A percentile compares a stretch with the other conserved stretches of the same genome.
Evolutionary conservation across 805 yeast genomes (phyloP).

Genomic region (Ogataea angusta): DNA sequence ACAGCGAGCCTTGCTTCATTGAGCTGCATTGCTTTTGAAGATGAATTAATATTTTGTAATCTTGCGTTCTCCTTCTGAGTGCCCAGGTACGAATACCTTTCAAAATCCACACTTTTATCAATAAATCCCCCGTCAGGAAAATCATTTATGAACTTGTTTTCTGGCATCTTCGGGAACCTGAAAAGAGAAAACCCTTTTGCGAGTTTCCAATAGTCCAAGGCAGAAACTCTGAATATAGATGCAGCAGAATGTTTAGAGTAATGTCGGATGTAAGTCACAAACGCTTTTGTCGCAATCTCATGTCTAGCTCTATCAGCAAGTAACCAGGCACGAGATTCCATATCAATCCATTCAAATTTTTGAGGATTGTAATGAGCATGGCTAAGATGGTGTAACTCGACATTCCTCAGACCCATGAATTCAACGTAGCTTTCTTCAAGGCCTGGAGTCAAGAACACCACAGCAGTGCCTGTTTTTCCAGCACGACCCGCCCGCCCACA

Average conservation of each 20-base stretch:
- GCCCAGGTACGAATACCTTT: constrained; percentile 62
- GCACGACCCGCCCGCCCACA: constrained; percentile 97
- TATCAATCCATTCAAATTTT: constrained; percentile 26
- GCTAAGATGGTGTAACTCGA: constrained; percentile 31
- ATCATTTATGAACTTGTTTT: constrained; percentile 50
- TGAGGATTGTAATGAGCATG: constrained; percentile 10
- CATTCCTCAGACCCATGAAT: constrained; percentile 71
- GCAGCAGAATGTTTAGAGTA: constrained; percentile 86
- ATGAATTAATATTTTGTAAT: constrained; percentile 15
- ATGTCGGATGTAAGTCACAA: constrained; percentile 77
- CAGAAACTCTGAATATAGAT: constrained; percentile 76
- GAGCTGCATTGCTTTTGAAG: no score
- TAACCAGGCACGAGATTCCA: constrained; percentile 49
- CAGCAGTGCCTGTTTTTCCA: constrained; percentile 74
- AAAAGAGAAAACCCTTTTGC: constrained; percentile 78
- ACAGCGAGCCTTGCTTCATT: not conserved
- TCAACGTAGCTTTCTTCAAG: constrained; percentile 80
- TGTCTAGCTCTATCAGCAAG: constrained; percentile 74
- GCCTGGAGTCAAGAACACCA: constrained; percentile 68
- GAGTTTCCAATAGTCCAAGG: constrained; percentile 66
- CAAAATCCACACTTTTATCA: constrained; percentile 59
- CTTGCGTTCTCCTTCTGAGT: constrained; percentile 60
- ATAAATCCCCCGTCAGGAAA: constrained; percentile 78
- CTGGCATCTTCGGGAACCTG: constrained; percentile 94
- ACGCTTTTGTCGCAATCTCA: constrained; percentile 76